Evolutionary conservation across 371 early-diverging fungal species (phyloP).

Genomic region (Circinella minor): DNA sequence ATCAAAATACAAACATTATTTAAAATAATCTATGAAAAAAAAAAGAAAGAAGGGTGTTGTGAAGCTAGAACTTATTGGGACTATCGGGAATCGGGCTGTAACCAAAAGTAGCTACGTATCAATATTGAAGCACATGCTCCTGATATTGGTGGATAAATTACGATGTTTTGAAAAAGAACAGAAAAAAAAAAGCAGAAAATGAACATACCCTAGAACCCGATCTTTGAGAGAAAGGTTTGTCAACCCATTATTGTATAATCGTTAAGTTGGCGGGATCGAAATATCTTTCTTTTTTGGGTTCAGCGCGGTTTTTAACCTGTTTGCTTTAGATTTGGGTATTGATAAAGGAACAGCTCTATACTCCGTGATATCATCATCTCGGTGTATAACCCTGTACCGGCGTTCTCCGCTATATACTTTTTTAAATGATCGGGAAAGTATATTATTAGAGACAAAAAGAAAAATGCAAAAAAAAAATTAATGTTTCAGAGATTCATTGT

Average conservation of each 20-base stretch:
- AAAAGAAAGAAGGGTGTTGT: background rate
- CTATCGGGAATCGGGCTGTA: slow-evolving; percentile 8
- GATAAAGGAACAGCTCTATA: background rate
- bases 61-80: background rate
- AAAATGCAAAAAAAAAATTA: background rate
- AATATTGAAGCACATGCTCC: background rate
- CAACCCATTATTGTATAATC: background rate
- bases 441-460: background rate
- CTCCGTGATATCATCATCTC: slow-evolving; percentile 11
- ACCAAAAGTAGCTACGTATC: background rate
- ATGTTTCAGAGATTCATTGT: background rate
- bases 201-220: background rate
- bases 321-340: background rate
- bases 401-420: background rate
- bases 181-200: background rate
- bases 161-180: background rate
- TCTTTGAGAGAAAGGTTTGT: background rate
- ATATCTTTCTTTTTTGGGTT: background rate
- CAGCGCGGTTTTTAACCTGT: background rate
- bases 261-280: background rate
- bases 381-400: background rate
- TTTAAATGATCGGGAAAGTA: background rate
- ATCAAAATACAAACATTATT: no score
- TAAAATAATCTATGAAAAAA: background rate
- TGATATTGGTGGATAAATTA: background rate